These are phyloP conservation scores for Harringtonia lauricola DNA, from an alignment of 2,329 filamentous ascomycete species.

Conservation along the genomic window DNA sequence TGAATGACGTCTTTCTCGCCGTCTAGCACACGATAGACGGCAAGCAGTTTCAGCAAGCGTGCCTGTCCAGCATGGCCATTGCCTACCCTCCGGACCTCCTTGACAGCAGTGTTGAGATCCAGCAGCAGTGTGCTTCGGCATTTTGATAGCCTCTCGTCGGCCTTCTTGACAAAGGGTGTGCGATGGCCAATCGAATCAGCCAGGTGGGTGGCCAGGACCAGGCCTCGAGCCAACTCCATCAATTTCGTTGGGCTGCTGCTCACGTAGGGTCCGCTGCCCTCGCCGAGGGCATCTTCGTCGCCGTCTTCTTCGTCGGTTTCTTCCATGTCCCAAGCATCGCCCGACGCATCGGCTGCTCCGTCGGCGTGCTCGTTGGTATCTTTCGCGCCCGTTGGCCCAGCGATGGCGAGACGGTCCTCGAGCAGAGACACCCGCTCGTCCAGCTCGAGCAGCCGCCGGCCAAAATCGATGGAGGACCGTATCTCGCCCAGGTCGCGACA, in stretches of 20 bases:
- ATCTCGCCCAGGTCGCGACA: constrained; percentile 58
- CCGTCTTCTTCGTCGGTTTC: constrained; percentile 20
- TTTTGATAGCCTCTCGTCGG: constrained; percentile 37
- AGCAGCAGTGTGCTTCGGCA: constrained; percentile 47
- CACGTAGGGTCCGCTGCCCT: constrained; percentile 20
- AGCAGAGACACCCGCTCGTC: constrained; percentile 51
- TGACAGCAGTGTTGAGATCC: constrained; percentile 39
- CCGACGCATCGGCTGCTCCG: constrained; percentile 15
- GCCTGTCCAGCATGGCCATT: constrained; percentile 24
- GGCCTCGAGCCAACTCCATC: constrained; percentile 32
- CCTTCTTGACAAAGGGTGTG: constrained; percentile 37
- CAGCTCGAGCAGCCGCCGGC: constrained; percentile 54
- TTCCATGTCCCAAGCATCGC: constrained; percentile 9
- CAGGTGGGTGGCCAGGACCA: constrained; percentile 28
- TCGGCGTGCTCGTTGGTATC: constrained; percentile 2
- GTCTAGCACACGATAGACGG: constrained; percentile 39
- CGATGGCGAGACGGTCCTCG: constrained; percentile 52
- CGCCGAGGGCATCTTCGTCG: constrained; percentile 20
- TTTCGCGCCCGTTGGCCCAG: constrained; percentile 9
- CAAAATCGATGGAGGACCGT: constrained; percentile 48
- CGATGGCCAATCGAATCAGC: constrained; percentile 34
- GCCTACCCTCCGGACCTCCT: constrained; percentile 30
- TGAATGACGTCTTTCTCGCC: constrained; percentile 42
- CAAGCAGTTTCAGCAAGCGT: constrained; percentile 39
- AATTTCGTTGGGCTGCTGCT: constrained; percentile 37